Evolutionary conservation across 352 stramenopile genomes (phyloP).

Genomic region (Phytophthora boehmeriae): DNA sequence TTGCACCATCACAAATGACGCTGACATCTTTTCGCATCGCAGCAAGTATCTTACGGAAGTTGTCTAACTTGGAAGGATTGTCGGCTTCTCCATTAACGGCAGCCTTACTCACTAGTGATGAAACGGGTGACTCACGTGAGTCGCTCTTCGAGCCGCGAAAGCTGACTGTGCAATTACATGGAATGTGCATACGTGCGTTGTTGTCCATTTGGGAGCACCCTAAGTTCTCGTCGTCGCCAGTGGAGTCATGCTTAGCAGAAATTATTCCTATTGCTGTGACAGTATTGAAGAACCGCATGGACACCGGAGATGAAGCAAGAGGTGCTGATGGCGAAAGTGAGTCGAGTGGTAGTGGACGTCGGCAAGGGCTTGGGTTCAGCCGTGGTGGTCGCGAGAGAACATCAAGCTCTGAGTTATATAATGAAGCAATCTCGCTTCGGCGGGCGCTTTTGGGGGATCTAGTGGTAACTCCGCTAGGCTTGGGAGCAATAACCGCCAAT

Average conservation of each 20-base stretch:
- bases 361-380: slow-evolving; percentile 45
- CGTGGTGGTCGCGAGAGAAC: slow-evolving; percentile 37
- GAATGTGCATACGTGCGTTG: slow-evolving; percentile 59
- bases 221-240: slow-evolving; percentile 43
- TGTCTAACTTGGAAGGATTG: slow-evolving; percentile 74
- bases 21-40: slow-evolving; percentile 73
- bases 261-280: slow-evolving; percentile 76
- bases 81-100: slow-evolving; percentile 67
- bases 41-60: slow-evolving; percentile 56
- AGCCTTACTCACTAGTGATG: slow-evolving; percentile 61
- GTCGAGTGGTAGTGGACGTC: slow-evolving; percentile 27
- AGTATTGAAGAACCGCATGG: slow-evolving; percentile 79
- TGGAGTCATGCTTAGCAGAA: slow-evolving; percentile 61
- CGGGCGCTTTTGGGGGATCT: slow-evolving; percentile 55
- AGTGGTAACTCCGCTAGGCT: slow-evolving; percentile 20
- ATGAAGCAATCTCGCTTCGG: slow-evolving; percentile 52
- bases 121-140: slow-evolving; percentile 33
- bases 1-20: slow-evolving; percentile 55
- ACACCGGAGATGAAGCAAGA: slow-evolving; percentile 37
- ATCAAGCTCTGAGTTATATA: slow-evolving; percentile 37
- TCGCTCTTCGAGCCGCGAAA: slow-evolving; percentile 52
- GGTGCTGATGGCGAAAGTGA: slow-evolving; percentile 37
- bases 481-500: slow-evolving; percentile 35
- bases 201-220: slow-evolving; percentile 66
- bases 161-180: slow-evolving; percentile 69